phyloP scores from a whole-genome alignment of 306 rosid species.

The Quercus robur region DNA sequence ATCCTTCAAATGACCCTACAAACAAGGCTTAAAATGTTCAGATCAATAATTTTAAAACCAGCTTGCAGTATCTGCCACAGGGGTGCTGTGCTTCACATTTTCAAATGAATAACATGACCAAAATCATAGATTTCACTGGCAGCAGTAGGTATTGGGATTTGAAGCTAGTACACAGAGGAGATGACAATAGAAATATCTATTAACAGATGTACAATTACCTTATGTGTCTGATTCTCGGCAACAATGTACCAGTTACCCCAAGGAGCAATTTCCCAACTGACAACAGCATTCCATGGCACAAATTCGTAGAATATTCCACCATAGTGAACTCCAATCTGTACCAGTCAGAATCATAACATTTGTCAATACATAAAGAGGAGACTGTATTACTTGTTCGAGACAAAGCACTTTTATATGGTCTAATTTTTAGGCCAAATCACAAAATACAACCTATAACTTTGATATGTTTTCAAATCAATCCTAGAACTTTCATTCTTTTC shows the following conservation, averaged over 20 bases:
- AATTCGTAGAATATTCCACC: slow-evolving; percentile 82
- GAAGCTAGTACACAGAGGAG: slow-evolving; percentile 9
- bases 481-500: too few species aligned
- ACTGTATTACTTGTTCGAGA: background rate
- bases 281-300: slow-evolving; percentile 88
- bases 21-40: background rate
- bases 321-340: slow-evolving; percentile 82
- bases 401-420: background rate
- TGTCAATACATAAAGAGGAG: slow-evolving; percentile 9
- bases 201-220: slow-evolving; percentile 44
- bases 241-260: slow-evolving; percentile 83
- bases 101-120: background rate
- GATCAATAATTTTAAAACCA: background rate
- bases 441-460: too few species aligned
- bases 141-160: slow-evolving; percentile 8
- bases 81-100: background rate
- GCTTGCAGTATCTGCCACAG: background rate
- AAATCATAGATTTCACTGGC: background rate
- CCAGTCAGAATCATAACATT: slow-evolving; percentile 22
- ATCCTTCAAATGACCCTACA: background rate
- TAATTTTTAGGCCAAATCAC: background rate
- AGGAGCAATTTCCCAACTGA: slow-evolving; percentile 76
- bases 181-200: background rate
- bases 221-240: slow-evolving; percentile 65
- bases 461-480: too few species aligned